Percentiles rank a stretch among this genome's conserved stretches.
These are phyloP conservation scores for Fusarium luffae DNA, from an alignment of 2,329 filamentous ascomycete genomes.

Conservation along the genomic window DNA sequence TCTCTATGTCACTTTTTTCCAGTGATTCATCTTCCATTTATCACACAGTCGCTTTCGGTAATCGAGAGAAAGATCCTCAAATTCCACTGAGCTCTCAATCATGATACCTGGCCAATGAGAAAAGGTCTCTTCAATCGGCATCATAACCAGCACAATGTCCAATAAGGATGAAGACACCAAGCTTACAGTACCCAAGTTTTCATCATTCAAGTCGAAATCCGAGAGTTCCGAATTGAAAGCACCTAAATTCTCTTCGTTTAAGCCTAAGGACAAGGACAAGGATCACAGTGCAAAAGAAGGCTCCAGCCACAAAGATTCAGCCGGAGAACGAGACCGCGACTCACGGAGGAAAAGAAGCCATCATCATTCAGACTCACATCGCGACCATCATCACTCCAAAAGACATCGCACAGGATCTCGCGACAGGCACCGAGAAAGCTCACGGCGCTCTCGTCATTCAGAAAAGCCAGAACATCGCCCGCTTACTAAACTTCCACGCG, in stretches of 20 bases:
- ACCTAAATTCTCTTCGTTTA: slow-evolving; percentile 82
- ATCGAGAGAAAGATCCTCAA: background rate
- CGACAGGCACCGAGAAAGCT: slow-evolving; percentile 23
- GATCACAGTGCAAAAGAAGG: slow-evolving; percentile 23
- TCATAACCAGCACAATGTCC: slow-evolving; percentile 43
- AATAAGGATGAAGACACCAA: slow-evolving; percentile 40
- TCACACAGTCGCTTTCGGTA: background rate
- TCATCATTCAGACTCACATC: slow-evolving; percentile 30
- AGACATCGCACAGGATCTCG: slow-evolving; percentile 30
- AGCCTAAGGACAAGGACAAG: slow-evolving; percentile 56
- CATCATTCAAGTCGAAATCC: slow-evolving; percentile 69
- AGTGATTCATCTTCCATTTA: background rate
- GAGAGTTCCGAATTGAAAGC: slow-evolving; percentile 36
- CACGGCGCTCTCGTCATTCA: slow-evolving; percentile 5
- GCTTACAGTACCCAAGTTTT: slow-evolving; percentile 71
- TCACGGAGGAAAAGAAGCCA: slow-evolving; percentile 36
- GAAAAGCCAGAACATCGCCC: slow-evolving; percentile 18
- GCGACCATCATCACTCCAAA: slow-evolving; percentile 32
- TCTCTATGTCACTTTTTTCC: background rate
- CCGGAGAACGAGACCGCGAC: slow-evolving; percentile 38
- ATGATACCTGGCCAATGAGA: slow-evolving; percentile 19
- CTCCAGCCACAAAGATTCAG: slow-evolving; percentile 22
- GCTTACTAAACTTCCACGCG: slow-evolving; percentile 5
- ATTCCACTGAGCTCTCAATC: background rate
- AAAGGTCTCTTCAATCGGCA: background rate